Percentiles rank a stretch among this genome's conserved stretches.
Evolutionary conservation across 2,329 filamentous ascomycete species (phyloP).

Genomic region (Penicillium sp.): DNA sequence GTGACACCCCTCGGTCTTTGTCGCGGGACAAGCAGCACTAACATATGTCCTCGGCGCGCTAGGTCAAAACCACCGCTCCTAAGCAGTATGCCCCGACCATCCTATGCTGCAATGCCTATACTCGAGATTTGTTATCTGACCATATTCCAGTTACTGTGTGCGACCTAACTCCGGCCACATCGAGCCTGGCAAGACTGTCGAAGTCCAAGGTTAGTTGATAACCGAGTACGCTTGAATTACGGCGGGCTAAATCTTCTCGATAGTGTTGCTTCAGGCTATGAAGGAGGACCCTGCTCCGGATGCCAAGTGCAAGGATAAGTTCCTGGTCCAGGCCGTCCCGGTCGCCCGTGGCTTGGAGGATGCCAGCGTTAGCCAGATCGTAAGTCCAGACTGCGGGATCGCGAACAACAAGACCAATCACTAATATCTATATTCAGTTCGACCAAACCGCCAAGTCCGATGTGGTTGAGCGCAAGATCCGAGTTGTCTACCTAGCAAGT

Average conservation of each 20-base stretch:
- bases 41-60: constrained; percentile 16
- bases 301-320: constrained; percentile 94
- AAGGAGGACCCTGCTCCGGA: constrained; percentile 86
- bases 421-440: constrained; percentile 54
- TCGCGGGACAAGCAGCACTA: constrained; percentile 21
- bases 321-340: constrained; percentile 87
- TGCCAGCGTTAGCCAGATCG: constrained; percentile 74
- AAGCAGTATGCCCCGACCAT: constrained; percentile 73
- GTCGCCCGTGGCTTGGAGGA: constrained; percentile 83
- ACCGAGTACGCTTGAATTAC: background rate
- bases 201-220: constrained; percentile 72
- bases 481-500: constrained; percentile 76
- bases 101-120: constrained; percentile 7
- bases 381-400: constrained; percentile 45
- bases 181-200: constrained; percentile 82
- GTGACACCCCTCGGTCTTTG: constrained; percentile 7
- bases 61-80: constrained; percentile 98
- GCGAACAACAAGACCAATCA: constrained; percentile 3
- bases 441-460: constrained; percentile 70
- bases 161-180: constrained; percentile 96
- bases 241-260: constrained; percentile 23
- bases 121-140: constrained; percentile 19
- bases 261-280: constrained; percentile 96
- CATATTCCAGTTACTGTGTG: constrained; percentile 77
- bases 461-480: constrained; percentile 93